These are phyloP conservation scores for Puya raimondii DNA, from an alignment of 176 grass and related monocot species.

Conservation along the genomic window DNA sequence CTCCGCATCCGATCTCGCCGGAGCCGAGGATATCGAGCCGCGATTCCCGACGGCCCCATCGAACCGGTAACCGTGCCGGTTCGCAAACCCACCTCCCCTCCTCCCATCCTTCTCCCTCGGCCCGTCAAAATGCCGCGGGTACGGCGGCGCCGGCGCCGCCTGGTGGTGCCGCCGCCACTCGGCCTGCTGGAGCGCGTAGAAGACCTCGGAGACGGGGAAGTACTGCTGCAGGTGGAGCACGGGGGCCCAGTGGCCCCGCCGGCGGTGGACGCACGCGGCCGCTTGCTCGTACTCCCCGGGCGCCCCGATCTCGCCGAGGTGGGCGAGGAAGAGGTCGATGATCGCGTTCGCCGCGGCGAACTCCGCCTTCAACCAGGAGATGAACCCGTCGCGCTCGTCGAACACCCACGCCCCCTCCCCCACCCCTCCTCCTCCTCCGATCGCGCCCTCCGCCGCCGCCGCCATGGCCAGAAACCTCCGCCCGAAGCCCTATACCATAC, in stretches of 20 bases:
- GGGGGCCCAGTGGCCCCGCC: conserved; percentile 67
- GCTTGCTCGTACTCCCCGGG: conserved; percentile 72
- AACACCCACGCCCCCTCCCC: conserved; percentile 22
- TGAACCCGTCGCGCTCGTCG: conserved; percentile 80
- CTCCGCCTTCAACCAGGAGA: conserved; percentile 83
- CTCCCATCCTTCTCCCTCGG: conserved; percentile 21
- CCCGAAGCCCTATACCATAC: conserved; percentile 11
- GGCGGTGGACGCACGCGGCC: conserved; percentile 48
- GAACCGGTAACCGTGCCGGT: conserved; percentile 17
- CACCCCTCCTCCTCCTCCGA: conserved; percentile 12
- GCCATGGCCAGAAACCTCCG: conserved; percentile 1
- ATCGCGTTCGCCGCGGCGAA: conserved; percentile 92
- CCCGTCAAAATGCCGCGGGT: conserved; percentile 6
- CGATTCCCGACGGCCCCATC: conserved; percentile 8
- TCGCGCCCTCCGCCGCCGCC: conserved; percentile 8
- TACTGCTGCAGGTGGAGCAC: conserved; percentile 94
- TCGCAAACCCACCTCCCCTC: conserved; percentile 19
- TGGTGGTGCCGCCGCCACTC: conserved; percentile 38
- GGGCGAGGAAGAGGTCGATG: conserved; percentile 59
- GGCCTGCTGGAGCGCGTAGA: conserved; percentile 58
- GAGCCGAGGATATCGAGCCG: background rate
- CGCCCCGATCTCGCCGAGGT: conserved; percentile 51
- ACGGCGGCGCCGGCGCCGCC: conserved; percentile 26
- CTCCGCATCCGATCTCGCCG: background rate
- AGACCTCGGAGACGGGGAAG: conserved; percentile 67